Percentiles rank a stretch among this genome's conserved stretches.
phyloP scores from a whole-genome alignment of 345 rosid species.

The Citrus glauca region DNA sequence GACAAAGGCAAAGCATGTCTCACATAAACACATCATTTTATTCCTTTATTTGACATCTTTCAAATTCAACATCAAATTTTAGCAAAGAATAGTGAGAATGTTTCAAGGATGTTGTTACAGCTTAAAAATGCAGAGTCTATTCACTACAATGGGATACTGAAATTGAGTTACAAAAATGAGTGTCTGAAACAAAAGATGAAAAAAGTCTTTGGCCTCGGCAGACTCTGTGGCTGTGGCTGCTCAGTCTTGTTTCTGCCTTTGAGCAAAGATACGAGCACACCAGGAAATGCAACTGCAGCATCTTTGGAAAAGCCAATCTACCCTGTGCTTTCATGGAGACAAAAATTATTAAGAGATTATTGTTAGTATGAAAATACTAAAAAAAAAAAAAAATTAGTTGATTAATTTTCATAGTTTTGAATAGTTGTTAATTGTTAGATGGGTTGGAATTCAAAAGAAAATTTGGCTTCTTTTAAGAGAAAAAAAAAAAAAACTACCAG shows the following conservation, averaged over 20 bases:
- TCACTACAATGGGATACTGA: background rate
- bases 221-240: background rate
- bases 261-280: background rate
- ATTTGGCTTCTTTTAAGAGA: background rate
- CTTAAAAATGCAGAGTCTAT: no score
- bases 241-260: background rate
- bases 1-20: no score
- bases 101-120: background rate
- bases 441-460: background rate
- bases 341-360: background rate
- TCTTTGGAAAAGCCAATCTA: constrained; percentile 38
- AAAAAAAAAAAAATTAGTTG: background rate
- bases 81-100: background rate
- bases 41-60: background rate
- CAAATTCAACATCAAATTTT: background rate
- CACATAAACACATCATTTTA: no score
- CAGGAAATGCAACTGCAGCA: constrained; percentile 35
- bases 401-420: constrained; percentile 14
- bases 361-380: background rate
- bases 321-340: constrained; percentile 22
- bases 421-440: constrained; percentile 18
- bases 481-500: constrained; percentile 12
- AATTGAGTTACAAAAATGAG: background rate
- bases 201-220: background rate
- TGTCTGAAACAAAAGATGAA: background rate